Evolutionary conservation across 2,329 filamentous ascomycete genomes (phyloP).

Genomic region (Xylariaceae sp.): DNA sequence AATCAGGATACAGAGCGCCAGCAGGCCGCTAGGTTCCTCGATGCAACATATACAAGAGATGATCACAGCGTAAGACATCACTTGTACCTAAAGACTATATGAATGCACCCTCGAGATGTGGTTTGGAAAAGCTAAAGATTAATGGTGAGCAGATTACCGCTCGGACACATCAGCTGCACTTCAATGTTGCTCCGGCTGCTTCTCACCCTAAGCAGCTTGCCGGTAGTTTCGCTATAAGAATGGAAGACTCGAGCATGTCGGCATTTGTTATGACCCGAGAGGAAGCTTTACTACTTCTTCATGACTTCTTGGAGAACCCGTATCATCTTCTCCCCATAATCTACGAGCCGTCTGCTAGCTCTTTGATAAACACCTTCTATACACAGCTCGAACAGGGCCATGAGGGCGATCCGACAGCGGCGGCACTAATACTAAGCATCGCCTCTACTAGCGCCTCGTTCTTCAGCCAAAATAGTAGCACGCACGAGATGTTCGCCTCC

Average conservation of each 20-base stretch:
- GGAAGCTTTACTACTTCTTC: constrained; percentile 38
- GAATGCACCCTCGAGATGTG: background rate
- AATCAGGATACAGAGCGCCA: constrained; percentile 28
- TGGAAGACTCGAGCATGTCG: background rate
- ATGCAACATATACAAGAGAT: constrained; percentile 26
- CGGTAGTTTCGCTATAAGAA: background rate
- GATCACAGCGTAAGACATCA: constrained; percentile 16
- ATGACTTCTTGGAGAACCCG: constrained; percentile 39
- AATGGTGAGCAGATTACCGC: constrained; percentile 12
- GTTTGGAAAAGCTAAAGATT: background rate
- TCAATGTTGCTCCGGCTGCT: constrained; percentile 14
- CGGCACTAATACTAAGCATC: constrained; percentile 39
- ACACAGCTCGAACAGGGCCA: constrained; percentile 17
- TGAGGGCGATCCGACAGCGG: constrained; percentile 28
- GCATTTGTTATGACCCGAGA: constrained; percentile 32
- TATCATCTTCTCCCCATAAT: constrained; percentile 38
- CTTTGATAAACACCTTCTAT: constrained; percentile 33
- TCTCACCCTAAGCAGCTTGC: constrained; percentile 2
- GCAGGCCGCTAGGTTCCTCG: constrained; percentile 26
- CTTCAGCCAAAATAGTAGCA: constrained; percentile 23
- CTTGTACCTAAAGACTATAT: background rate
- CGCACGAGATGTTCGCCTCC: constrained; percentile 24
- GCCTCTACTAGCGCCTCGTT: constrained; percentile 42
- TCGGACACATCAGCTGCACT: background rate
- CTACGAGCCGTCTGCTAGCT: constrained; percentile 35